Conservation (phyloP, 495 filamentous ascomycete genomes). For the Aspergillus steynii region DNA sequence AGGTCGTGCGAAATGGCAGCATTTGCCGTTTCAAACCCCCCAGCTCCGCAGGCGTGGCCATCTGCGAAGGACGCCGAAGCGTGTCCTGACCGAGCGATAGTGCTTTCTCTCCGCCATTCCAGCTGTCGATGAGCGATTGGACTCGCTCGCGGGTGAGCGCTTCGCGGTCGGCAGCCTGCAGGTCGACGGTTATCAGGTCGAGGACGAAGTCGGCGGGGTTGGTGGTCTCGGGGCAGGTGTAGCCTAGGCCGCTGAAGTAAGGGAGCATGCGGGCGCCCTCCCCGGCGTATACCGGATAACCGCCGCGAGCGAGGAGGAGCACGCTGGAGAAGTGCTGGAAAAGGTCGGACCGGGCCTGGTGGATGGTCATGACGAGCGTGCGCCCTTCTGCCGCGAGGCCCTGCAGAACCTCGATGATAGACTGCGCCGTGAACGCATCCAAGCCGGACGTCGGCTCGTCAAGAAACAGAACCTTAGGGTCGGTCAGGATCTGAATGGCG, state of each 20-base stretch:
- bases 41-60: slow-evolving; percentile 59
- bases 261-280: slow-evolving; percentile 62
- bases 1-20: slow-evolving; percentile 60
- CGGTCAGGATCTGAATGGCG: slow-evolving; percentile 72
- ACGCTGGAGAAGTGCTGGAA: slow-evolving; percentile 70
- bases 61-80: slow-evolving; percentile 28
- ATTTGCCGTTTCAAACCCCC: slow-evolving; percentile 62
- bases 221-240: slow-evolving; percentile 62
- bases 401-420: slow-evolving; percentile 69
- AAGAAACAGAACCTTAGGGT: slow-evolving; percentile 66
- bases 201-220: slow-evolving; percentile 78
- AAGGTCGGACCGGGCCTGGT: slow-evolving; percentile 72
- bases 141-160: slow-evolving; percentile 59
- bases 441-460: slow-evolving; percentile 77
- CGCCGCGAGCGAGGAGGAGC: slow-evolving; percentile 67
- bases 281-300: slow-evolving; percentile 63
- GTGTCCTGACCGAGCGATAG: neutral
- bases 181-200: slow-evolving; percentile 72
- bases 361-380: slow-evolving; percentile 71
- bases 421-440: slow-evolving; percentile 74
- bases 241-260: slow-evolving; percentile 60
- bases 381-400: slow-evolving; percentile 71
- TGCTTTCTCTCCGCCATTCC: slow-evolving; percentile 1
- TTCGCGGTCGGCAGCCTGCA: slow-evolving; percentile 51
- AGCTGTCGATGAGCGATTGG: slow-evolving; percentile 50